A percentile compares a stretch with the other conserved stretches of the same genome.
Conservation (phyloP, 305 asterid genomes). For the Fraxinus ornus region DNA sequence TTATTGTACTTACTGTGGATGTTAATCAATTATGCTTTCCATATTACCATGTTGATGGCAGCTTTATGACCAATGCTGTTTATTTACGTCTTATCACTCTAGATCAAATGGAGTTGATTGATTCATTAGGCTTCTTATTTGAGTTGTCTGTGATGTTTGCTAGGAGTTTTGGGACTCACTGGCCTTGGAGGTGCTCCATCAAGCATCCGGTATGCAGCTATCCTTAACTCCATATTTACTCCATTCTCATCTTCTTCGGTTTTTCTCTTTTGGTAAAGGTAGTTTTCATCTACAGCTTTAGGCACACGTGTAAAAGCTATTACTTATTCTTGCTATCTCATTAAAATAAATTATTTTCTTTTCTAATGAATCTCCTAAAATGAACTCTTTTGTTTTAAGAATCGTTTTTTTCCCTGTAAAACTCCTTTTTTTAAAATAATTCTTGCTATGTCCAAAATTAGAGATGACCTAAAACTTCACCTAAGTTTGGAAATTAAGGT, state of each 20-base stretch:
- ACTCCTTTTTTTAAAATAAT: neutral
- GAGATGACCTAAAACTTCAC: neutral
- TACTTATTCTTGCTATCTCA: neutral
- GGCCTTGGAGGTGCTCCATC: constrained; percentile 75
- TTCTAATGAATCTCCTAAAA: neutral
- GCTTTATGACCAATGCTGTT: constrained; percentile 13
- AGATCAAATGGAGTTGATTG: neutral
- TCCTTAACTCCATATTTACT: neutral
- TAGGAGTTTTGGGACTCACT: constrained; percentile 88
- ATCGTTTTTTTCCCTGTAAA: neutral
- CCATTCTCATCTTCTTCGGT: neutral
- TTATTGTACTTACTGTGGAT: neutral
- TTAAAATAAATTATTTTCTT: neutral
- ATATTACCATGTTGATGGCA: neutral
- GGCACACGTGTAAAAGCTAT: neutral
- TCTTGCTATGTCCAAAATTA: neutral
- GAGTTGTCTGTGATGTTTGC: neutral
- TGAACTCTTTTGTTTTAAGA: neutral
- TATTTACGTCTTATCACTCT: neutral
- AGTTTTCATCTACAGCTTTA: neutral
- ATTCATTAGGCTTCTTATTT: constrained; percentile 9
- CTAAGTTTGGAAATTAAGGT: neutral
- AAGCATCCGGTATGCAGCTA: constrained; percentile 69
- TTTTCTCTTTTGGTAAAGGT: neutral
- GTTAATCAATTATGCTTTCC: neutral